These are phyloP conservation scores for Fonsecaea monophora DNA, from an alignment of 2,329 filamentous ascomycete species.

Conservation along the genomic window DNA sequence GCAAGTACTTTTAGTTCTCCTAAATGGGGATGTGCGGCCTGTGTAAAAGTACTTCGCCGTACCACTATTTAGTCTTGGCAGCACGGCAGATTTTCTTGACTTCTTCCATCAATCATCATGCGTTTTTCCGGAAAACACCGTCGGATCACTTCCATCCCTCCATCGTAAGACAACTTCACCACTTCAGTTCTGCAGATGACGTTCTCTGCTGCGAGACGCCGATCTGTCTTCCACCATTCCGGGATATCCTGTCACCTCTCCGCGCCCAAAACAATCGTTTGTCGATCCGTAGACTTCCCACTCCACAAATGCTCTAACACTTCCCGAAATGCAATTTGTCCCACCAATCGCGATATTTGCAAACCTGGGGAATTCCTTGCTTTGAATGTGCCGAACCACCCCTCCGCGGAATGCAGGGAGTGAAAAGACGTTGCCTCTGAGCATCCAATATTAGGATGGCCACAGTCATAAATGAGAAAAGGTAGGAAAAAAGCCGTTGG, in stretches of 20 bases:
- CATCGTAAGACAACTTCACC: background rate
- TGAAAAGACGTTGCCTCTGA: background rate
- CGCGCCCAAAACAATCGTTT: constrained; percentile 4
- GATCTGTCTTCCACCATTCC: background rate
- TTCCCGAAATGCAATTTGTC: constrained; percentile 10
- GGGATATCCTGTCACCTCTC: constrained; percentile 15
- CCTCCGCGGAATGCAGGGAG: constrained; percentile 21
- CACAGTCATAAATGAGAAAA: constrained; percentile 1
- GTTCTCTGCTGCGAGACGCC: background rate
- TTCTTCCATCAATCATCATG: background rate
- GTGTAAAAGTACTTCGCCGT: background rate
- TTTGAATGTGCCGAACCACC: constrained; percentile 1
- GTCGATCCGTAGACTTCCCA: constrained; percentile 1
- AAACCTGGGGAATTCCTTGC: constrained; percentile 9
- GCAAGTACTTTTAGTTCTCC: background rate
- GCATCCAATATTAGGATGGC: background rate
- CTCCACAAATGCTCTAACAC: constrained; percentile 18
- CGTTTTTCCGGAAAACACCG: background rate
- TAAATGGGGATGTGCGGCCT: background rate
- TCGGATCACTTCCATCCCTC: background rate
- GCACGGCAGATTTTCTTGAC: background rate
- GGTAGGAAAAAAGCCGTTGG: background rate
- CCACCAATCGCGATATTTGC: constrained; percentile 16
- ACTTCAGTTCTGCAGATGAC: background rate
- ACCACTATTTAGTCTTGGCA: background rate